Evolutionary conservation across 208 protist species (phyloP), one percentile per base, ranked within the genome.

Genomic region (Leishmania lainsoni): DNA sequence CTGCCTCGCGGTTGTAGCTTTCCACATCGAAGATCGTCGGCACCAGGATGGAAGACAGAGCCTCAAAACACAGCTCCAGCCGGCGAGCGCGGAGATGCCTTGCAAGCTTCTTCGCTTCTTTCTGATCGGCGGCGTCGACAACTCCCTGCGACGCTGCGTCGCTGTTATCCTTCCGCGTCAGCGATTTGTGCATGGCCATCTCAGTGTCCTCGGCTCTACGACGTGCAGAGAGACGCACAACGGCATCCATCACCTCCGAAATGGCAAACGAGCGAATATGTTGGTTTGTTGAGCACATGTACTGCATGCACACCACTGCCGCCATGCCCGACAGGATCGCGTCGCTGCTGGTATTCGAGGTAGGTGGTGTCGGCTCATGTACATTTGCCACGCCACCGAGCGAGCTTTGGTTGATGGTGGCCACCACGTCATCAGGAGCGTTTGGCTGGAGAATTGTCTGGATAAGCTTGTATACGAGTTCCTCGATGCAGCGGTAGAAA

Each of bases 191-290:
- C 45, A 42, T 59, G 51, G 76, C 54, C 74, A 6, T 59, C 54
- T 10, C 35, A 29, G 54, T 29, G 17, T 70, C 61, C 26, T 75
- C 78, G 49, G 63, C 70, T 32, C 71, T 63, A 49, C 75, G 76
- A 66, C 72, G 70, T 48, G 75, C 71, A 32, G 87, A 84, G 72
- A 94, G 78, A 63, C 82, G 84, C 77, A 91, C 80, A 26, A 95
- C 84, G 63, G 86, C 79, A 79, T 96, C 93, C 77, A 92, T 89
- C 71, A 95, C 87, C 78, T 93, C 93, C 20, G 93, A 95, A 45
- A 90, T 82, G 56, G 86, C 87, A 81, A 95, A 95, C 63, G 87
- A 84, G 80, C 91, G 87, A 20, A 97, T 59, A 78, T 89, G 83
- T 12, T 89, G 71, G 75, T 94, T 91, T 14, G 83, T 89, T 45